These are phyloP conservation scores for Cercophora samala DNA, from an alignment of 495 filamentous ascomycete genomes.

Conservation along the genomic window DNA sequence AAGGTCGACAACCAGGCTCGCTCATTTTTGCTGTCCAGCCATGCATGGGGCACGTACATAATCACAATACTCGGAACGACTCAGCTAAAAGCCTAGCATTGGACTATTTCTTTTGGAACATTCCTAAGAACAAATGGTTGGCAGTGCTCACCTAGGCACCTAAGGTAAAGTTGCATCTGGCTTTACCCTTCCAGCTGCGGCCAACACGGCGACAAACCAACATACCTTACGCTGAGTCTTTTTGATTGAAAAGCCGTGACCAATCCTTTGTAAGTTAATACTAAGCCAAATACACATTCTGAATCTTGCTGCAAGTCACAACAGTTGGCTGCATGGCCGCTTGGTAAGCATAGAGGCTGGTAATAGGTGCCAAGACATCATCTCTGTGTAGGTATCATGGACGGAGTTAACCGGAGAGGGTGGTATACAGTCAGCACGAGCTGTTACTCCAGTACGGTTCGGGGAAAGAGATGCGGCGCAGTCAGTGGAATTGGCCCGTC, in stretches of 20 bases:
- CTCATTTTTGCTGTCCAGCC: too few relatives aligned
- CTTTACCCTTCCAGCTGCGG: too few relatives aligned
- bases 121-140: too few relatives aligned
- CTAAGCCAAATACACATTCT: neutral
- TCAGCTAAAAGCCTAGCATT: too few relatives aligned
- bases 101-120: too few relatives aligned
- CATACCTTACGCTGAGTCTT: too few relatives aligned
- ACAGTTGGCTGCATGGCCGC: neutral
- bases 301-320: neutral
- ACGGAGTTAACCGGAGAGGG: neutral
- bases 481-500: neutral
- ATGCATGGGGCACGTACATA: too few relatives aligned
- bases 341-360: neutral
- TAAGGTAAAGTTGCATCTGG: too few relatives aligned
- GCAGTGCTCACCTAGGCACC: too few relatives aligned
- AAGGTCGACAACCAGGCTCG: too few relatives aligned
- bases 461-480: neutral
- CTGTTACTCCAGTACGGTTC: neutral
- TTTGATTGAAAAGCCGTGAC: neutral
- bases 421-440: neutral
- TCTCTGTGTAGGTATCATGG: neutral
- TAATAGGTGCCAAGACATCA: neutral
- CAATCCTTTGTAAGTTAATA: neutral
- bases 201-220: too few relatives aligned
- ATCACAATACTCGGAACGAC: too few relatives aligned